Evolutionary conservation across 257 asterid species (phyloP).

Genomic region (Salvia splendens): DNA sequence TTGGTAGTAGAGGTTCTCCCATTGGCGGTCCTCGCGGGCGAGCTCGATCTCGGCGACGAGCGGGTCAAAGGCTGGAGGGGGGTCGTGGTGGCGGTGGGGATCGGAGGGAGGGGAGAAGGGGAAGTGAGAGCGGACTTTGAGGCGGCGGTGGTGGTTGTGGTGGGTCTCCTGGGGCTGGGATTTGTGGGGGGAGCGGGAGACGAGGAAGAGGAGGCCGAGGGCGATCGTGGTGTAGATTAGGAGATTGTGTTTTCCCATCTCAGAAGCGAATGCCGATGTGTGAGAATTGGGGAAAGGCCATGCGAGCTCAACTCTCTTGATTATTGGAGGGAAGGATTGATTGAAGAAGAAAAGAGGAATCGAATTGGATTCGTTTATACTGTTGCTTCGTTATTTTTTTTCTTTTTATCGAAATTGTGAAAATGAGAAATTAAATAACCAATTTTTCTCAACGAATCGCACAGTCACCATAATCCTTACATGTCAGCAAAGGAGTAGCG

Average conservation of each 20-base stretch:
- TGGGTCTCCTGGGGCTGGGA: conserved; percentile 1
- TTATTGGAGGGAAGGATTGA: too few relatives aligned
- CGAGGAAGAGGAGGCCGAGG: conserved; percentile 29
- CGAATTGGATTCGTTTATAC: too few relatives aligned
- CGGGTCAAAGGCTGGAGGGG: conserved; percentile 65
- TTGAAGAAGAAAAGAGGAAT: too few relatives aligned
- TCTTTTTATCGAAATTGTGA: too few relatives aligned
- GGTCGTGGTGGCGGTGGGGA: conserved; percentile 27
- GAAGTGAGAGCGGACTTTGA: conserved; percentile 31
- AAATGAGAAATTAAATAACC: too few relatives aligned
- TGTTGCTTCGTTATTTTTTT: too few relatives aligned
- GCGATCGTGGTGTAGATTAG: conserved; percentile 31
- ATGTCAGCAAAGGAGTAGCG: background rate
- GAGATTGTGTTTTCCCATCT: conserved; percentile 19
- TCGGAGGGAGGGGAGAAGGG: conserved; percentile 26
- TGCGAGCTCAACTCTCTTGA: background rate
- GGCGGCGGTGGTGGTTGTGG: conserved; percentile 33
- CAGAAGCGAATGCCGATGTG: background rate
- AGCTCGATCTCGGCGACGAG: conserved; percentile 74
- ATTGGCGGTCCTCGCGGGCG: conserved; percentile 66
- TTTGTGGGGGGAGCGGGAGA: conserved; percentile 34
- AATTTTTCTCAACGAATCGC: too few relatives aligned
- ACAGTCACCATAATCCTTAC: too few relatives aligned
- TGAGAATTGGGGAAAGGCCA: background rate
- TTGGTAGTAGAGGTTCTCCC: conserved; percentile 64